phyloP scores from a whole-genome alignment of 2,329 filamentous ascomycete species.

The Epichloe sibirici region DNA sequence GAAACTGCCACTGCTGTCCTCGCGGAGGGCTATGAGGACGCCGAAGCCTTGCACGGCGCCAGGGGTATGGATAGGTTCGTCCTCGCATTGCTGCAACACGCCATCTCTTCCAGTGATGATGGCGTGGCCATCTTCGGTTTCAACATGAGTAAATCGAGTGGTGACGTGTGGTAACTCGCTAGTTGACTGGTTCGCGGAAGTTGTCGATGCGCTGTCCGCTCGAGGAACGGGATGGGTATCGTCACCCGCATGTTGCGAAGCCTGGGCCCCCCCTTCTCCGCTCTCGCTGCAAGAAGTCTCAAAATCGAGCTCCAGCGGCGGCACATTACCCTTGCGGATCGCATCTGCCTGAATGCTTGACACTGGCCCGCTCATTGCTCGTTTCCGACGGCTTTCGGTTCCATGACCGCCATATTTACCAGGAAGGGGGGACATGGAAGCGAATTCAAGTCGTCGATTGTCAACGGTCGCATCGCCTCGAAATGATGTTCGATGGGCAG shows the following conservation, averaged over 20 bases:
- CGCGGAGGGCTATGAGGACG: slow-evolving; percentile 59
- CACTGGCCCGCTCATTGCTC: slow-evolving; percentile 25
- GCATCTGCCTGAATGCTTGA: slow-evolving; percentile 35
- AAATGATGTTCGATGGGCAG: slow-evolving; percentile 17
- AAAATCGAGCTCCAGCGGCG: slow-evolving; percentile 23
- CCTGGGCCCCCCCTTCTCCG: slow-evolving; percentile 11
- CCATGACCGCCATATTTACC: neutral
- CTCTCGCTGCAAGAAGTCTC: slow-evolving; percentile 19
- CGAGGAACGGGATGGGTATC: neutral
- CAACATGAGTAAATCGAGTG: slow-evolving; percentile 64
- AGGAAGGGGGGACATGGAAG: slow-evolving; percentile 12
- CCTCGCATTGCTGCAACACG: slow-evolving; percentile 68
- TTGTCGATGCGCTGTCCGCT: slow-evolving; percentile 8
- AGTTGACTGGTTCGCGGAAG: slow-evolving; percentile 13
- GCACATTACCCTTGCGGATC: slow-evolving; percentile 23
- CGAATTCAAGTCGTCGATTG: slow-evolving; percentile 15
- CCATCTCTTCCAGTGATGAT: slow-evolving; percentile 71
- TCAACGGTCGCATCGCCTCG: slow-evolving; percentile 19
- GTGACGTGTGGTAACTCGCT: slow-evolving; percentile 44
- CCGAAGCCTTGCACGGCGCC: slow-evolving; percentile 75
- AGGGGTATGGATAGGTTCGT: slow-evolving; percentile 82
- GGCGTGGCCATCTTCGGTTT: slow-evolving; percentile 67
- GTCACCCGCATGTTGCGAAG: neutral
- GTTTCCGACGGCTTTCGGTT: slow-evolving; percentile 18
- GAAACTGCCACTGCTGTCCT: slow-evolving; percentile 56